Evolutionary conservation across 164 flowering plant species (phyloP).

Genomic region (Nymphaea thermarum): DNA sequence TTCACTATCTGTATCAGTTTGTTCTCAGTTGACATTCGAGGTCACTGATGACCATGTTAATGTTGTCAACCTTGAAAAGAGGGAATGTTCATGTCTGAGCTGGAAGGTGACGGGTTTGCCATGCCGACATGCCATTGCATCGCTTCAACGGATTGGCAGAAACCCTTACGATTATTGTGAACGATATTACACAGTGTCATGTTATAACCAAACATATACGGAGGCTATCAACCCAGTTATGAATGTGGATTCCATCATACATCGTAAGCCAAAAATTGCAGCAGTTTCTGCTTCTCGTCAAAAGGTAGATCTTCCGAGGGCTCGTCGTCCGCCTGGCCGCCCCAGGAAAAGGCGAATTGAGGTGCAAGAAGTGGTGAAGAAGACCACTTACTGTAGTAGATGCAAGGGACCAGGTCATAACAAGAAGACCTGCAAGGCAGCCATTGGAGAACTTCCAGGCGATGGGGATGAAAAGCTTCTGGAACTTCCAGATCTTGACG

Average conservation of each 20-base stretch:
- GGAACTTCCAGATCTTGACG: no score
- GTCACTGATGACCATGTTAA: not conserved
- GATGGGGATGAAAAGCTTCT: not conserved
- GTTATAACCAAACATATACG: not conserved
- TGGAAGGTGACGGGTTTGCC: conserved; percentile 1
- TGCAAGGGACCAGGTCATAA: conserved; percentile 1
- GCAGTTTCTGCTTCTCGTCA: not conserved
- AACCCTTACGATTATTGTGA: not conserved
- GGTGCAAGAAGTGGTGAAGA: not conserved
- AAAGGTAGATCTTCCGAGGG: not conserved
- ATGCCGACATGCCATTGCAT: conserved; percentile 3
- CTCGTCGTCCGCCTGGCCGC: not conserved
- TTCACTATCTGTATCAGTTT: no score
- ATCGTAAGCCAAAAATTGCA: not conserved
- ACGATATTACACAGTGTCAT: not conserved
- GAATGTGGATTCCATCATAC: not conserved
- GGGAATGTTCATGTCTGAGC: not conserved
- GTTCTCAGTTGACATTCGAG: not conserved
- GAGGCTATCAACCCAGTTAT: conserved; percentile 1
- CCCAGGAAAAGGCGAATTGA: not conserved
- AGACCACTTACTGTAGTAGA: not conserved
- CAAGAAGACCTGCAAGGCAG: not conserved
- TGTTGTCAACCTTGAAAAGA: not conserved
- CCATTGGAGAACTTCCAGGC: not conserved
- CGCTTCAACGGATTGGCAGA: not conserved